phyloP scores from a whole-genome alignment of 257 asterid genomes.

The Ligustrum vulgare region DNA sequence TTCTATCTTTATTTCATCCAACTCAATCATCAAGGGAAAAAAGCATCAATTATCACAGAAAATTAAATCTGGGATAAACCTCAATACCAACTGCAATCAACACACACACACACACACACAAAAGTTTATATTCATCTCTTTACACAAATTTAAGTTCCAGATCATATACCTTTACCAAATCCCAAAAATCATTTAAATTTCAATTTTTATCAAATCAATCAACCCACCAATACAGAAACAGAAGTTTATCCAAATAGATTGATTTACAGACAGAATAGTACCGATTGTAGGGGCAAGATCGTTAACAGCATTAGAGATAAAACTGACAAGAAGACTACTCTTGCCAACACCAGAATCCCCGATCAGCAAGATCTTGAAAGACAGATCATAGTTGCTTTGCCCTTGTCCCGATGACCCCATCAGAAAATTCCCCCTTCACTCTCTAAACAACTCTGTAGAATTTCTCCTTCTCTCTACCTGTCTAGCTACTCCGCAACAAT shows the following conservation, averaged over 20 bases:
- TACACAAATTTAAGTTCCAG: background rate
- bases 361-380: slow-evolving; percentile 86
- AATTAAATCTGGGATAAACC: background rate
- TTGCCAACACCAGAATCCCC: slow-evolving; percentile 98
- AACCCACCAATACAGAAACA: background rate
- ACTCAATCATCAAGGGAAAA: background rate
- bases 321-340: slow-evolving; percentile 85
- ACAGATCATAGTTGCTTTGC: slow-evolving; percentile 74
- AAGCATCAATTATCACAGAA: background rate
- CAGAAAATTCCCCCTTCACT: slow-evolving; percentile 24
- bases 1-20: background rate
- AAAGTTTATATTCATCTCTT: background rate
- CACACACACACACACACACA: too few relatives aligned
- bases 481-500: slow-evolving; percentile 14
- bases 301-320: slow-evolving; percentile 71
- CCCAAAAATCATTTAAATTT: background rate
- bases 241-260: background rate
- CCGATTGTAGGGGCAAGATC: slow-evolving; percentile 93
- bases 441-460: slow-evolving; percentile 16
- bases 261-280: slow-evolving; percentile 23
- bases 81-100: background rate
- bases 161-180: background rate
- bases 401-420: slow-evolving; percentile 69
- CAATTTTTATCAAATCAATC: background rate
- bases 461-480: slow-evolving; percentile 19